Evolutionary conservation across 192 early-diverging fungal species (phyloP).

Genomic region (Coemansia sp.): DNA sequence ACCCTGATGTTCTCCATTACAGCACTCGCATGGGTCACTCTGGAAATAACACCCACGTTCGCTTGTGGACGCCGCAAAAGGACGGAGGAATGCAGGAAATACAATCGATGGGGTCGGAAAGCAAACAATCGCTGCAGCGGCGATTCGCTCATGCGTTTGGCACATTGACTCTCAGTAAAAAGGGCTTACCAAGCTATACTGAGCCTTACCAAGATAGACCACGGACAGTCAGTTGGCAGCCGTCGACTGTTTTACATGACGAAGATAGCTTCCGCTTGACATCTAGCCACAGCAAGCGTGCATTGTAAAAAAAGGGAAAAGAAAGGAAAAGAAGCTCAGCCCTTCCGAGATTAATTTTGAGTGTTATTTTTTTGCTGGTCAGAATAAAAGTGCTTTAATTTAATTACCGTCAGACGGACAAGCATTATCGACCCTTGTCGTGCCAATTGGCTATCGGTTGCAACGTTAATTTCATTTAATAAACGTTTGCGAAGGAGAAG

Average conservation of each 20-base stretch:
- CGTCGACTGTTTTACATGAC: neutral
- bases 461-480: too few species aligned
- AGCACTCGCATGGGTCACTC: neutral
- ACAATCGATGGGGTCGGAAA: neutral
- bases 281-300: conserved; percentile 1
- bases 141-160: conserved; percentile 1
- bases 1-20: neutral
- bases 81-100: neutral
- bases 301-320: neutral
- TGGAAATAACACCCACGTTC: neutral
- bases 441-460: too few species aligned
- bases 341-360: too few species aligned
- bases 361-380: neutral
- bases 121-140: neutral
- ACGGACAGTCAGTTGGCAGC: conserved; percentile 1
- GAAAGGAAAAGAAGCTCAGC: neutral
- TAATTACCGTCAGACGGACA: too few species aligned
- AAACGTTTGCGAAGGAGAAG: too few species aligned
- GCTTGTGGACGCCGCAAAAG: neutral
- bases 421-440: too few species aligned
- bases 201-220: neutral
- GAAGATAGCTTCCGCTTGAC: conserved; percentile 4
- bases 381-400: neutral
- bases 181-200: neutral
- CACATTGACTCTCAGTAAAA: neutral